Percentiles rank a stretch among this genome's conserved stretches.
phyloP scores from a whole-genome alignment of 257 asterid species.

The Nicotiana tabacum region DNA sequence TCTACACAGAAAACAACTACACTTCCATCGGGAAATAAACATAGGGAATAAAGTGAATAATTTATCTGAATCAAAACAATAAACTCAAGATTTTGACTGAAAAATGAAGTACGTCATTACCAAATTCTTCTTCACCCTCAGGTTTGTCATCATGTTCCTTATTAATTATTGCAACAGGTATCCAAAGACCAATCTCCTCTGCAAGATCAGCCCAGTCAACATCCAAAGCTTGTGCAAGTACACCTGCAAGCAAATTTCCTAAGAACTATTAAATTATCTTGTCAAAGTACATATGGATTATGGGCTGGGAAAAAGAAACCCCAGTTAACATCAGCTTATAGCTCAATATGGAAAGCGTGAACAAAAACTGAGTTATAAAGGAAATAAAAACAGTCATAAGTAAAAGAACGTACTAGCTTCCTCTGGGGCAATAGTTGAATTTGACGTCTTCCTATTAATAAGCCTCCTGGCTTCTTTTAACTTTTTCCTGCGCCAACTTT shows the following conservation, averaged over 20 bases:
- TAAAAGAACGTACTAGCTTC: conserved; percentile 55
- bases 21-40: neutral
- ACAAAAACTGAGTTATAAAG: neutral
- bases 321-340: neutral
- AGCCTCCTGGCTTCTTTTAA: conserved; percentile 50
- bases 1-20: neutral
- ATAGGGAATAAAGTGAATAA: conserved; percentile 1
- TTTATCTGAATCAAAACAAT: neutral
- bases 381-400: neutral
- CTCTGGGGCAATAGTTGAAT: conserved; percentile 49
- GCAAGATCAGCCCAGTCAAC: conserved; percentile 55
- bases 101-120: conserved; percentile 33
- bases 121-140: conserved; percentile 62
- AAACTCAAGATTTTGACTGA: neutral
- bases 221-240: conserved; percentile 49
- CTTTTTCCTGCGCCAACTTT: conserved; percentile 63
- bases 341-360: neutral
- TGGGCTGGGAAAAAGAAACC: neutral
- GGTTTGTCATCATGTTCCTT: conserved; percentile 83
- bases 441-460: conserved; percentile 33
- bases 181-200: conserved; percentile 78
- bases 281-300: neutral
- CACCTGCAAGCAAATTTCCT: conserved; percentile 31
- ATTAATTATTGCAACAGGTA: conserved; percentile 53
- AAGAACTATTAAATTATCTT: neutral